Base-by-base conservation (phyloP, 441 rosid species). In the Pelargonium fulgidum region DNA sequence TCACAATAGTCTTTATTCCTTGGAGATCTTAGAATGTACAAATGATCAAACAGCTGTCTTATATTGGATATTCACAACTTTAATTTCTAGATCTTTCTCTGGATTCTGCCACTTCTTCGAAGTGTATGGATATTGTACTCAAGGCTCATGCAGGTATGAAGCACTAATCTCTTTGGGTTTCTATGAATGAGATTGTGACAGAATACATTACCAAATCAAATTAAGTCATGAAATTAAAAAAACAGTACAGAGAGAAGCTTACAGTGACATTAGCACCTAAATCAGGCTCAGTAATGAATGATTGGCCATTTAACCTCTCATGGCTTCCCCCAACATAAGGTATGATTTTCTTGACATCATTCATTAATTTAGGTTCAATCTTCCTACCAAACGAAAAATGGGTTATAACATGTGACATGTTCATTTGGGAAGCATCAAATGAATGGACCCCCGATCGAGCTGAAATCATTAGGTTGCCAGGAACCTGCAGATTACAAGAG, bases 261-360 rank as follows among this genome's bases (percentile, higher is more conserved):
- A 95, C 99, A 50, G 99, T 95, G 69, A 95, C 98, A 86, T 92
- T 92, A 64, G 98, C 94, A 68, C 90, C 97, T 58, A 86, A 65
- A 24, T 84, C 93, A 33, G 68, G 90, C 44, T 87, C 83, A 82
- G 89, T 92, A 62, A 92, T 86, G 81, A 92, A 92, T 75, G 87
- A 81, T 22, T 86, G 85, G 42, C 88, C 99, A 73, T 86, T 86
- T 64, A 94, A 81, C 82, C 84, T 87, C 80, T 89, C 94, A 65
- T 92, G 93, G 84, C 94, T 92, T 62, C 75, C 71, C 70, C 99
- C 98, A 62, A 94, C 72, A 82, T 89, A 81, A 64, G 99, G 97
- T 72, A 86, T 76, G 86, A 89, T 72, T 72, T 85, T 83, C 85
- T 72, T 84, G 48, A 83, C 87, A 66, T 90, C 97, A 17, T 80